These are phyloP conservation scores for Trebouxia sp. DNA, from an alignment of 139 green algal species.

Conservation along the genomic window DNA sequence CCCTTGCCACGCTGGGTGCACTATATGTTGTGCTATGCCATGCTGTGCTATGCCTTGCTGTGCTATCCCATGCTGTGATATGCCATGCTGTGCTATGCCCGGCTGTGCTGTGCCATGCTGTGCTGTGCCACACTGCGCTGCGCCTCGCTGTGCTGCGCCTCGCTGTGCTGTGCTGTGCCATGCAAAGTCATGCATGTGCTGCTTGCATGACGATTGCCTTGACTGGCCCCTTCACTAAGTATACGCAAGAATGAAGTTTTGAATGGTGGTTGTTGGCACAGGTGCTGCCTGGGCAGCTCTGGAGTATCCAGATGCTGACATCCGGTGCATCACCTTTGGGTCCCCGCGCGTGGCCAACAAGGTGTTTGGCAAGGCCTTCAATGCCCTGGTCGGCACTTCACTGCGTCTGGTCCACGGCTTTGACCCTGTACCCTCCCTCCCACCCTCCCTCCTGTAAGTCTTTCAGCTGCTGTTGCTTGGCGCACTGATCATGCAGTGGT, in stretches of 20 bases:
- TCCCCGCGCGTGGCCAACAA: constrained; percentile 38
- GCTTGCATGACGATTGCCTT: no score
- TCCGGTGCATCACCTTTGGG: constrained; percentile 44
- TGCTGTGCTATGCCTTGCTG: background rate
- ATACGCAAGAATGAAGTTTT: no score
- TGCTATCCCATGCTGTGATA: background rate
- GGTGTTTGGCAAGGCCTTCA: constrained; percentile 37
- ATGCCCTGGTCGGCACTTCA: constrained; percentile 37
- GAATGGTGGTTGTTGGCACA: constrained; percentile 11
- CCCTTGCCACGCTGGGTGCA: constrained; percentile 39
- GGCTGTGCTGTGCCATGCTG: no score
- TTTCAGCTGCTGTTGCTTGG: background rate
- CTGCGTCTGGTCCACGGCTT: constrained; percentile 34
- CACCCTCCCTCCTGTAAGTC: constrained; percentile 27
- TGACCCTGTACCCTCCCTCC: constrained; percentile 39
- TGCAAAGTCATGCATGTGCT: background rate
- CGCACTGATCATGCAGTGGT: no score
- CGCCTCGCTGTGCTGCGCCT: no score
- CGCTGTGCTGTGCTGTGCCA: background rate
- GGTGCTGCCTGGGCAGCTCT: constrained; percentile 40
- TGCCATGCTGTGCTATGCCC: background rate
- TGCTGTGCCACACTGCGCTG: no score
- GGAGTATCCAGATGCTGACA: constrained; percentile 41
- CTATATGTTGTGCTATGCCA: background rate
- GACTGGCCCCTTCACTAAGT: no score